Conservation (phyloP, 352 stramenopile genomes). For the Globisporangium uncinulatum region DNA sequence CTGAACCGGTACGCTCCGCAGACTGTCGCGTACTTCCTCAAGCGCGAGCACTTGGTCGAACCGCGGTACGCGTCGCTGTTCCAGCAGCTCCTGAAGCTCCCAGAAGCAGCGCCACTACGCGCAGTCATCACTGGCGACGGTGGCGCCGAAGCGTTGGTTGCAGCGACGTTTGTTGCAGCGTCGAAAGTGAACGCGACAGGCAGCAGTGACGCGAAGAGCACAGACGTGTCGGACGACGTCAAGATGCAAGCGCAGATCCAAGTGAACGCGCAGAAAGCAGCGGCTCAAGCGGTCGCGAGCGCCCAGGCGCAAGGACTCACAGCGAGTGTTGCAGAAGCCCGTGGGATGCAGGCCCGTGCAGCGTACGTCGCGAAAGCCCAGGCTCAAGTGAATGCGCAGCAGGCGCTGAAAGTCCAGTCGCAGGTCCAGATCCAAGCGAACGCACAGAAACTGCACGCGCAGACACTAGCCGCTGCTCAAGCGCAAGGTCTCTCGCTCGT, state of each 20-base stretch:
- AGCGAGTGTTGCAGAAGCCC: slow-evolving; percentile 56
- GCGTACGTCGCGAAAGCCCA: slow-evolving; percentile 84
- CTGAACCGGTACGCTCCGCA: slow-evolving; percentile 90
- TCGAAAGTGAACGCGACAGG: slow-evolving; percentile 44
- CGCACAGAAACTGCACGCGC: slow-evolving; percentile 82
- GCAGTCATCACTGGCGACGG: slow-evolving; percentile 84
- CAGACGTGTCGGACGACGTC: slow-evolving; percentile 49
- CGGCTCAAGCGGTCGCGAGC: slow-evolving; percentile 66
- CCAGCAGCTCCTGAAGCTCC: slow-evolving; percentile 90
- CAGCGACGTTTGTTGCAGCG: slow-evolving; percentile 87
- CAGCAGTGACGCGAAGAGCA: slow-evolving; percentile 26
- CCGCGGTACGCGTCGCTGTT: slow-evolving; percentile 92
- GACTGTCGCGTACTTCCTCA: slow-evolving; percentile 85
- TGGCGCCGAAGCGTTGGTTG: slow-evolving; percentile 88
- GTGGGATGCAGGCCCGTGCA: slow-evolving; percentile 75
- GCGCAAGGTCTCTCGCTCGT: slow-evolving; percentile 81
- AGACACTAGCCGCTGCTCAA: slow-evolving; percentile 78
- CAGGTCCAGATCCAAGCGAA: slow-evolving; percentile 89
- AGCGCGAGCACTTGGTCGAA: slow-evolving; percentile 75
- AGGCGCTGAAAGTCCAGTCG: slow-evolving; percentile 78
- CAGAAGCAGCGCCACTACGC: slow-evolving; percentile 84
- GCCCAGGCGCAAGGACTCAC: slow-evolving; percentile 79
- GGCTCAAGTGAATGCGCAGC: slow-evolving; percentile 78
- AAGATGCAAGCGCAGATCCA: slow-evolving; percentile 87
- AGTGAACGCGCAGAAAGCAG: slow-evolving; percentile 79